A percentile compares a stretch with the other conserved stretches of the same genome.
phyloP scores from a whole-genome alignment of 805 yeast genomes.

The Kazachstania kunashirensis region DNA sequence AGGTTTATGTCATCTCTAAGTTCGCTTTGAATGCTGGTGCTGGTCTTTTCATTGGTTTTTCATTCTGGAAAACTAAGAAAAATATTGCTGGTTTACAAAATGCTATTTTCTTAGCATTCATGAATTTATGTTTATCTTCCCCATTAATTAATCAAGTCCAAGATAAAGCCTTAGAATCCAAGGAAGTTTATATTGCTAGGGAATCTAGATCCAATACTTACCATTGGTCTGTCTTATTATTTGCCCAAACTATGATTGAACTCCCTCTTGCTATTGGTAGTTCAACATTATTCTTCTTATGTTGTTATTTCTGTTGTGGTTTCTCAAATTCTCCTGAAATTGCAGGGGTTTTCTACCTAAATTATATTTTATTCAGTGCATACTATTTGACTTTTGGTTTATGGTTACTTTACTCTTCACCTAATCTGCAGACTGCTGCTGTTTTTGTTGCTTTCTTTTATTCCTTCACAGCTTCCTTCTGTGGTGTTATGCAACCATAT shows the following conservation, averaged over 20 bases:
- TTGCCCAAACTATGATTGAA: conserved; percentile 49
- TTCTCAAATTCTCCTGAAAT: conserved; percentile 34
- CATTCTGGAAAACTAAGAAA: conserved; percentile 51
- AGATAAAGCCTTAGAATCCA: conserved; percentile 45
- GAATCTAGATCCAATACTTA: conserved; percentile 65
- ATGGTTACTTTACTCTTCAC: conserved; percentile 46
- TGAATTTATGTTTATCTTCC: conserved; percentile 48
- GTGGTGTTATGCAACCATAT: conserved; percentile 33
- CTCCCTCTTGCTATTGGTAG: conserved; percentile 46
- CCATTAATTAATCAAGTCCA: conserved; percentile 58
- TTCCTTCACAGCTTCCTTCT: conserved; percentile 28
- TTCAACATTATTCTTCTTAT: conserved; percentile 43
- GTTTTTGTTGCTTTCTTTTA: conserved; percentile 41
- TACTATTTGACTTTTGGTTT: conserved; percentile 39
- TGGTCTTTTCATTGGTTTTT: conserved; percentile 64
- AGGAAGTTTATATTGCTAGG: conserved; percentile 61
- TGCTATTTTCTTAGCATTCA: conserved; percentile 51
- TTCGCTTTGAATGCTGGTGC: conserved; percentile 40
- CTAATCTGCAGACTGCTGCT: conserved; percentile 62
- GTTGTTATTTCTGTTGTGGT: conserved; percentile 43
- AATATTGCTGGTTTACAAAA: conserved; percentile 50
- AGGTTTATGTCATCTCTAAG: conserved; percentile 53
- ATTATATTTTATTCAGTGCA: conserved; percentile 35
- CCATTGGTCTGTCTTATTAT: conserved; percentile 55
- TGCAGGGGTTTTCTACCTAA: conserved; percentile 42